A percentile compares a stretch with the other conserved stretches of the same genome.
Conservation (phyloP, 2,329 filamentous ascomycete species). For the Aspergillus sp. region DNA sequence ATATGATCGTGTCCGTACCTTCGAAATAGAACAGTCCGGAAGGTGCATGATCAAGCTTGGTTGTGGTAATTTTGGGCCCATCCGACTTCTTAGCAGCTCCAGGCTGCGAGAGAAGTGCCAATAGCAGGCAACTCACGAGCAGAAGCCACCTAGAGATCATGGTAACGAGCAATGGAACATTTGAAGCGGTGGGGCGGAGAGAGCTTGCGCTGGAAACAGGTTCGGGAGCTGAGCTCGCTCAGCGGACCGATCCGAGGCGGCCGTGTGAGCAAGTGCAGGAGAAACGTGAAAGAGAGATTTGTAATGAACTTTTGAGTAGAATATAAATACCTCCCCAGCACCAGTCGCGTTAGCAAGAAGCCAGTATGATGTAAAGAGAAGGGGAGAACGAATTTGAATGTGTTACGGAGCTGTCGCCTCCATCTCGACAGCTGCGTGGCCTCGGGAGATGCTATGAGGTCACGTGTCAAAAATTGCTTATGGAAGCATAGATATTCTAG, state of each 20-base stretch:
- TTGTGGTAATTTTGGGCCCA: conserved; percentile 61
- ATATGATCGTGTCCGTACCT: conserved; percentile 75
- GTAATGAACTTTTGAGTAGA: neutral
- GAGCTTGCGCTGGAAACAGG: neutral
- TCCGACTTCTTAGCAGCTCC: conserved; percentile 50
- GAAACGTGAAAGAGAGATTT: neutral
- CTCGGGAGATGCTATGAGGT: conserved; percentile 21
- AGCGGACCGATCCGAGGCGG: neutral
- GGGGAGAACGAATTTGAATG: too few relatives aligned
- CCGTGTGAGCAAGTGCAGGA: neutral
- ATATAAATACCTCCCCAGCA: neutral
- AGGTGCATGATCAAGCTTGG: conserved; percentile 62
- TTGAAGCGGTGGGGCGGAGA: conserved; percentile 13
- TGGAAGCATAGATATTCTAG: conserved; percentile 6
- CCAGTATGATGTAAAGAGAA: too few relatives aligned
- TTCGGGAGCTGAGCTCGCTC: neutral
- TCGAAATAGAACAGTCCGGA: conserved; percentile 81
- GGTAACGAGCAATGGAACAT: conserved; percentile 24
- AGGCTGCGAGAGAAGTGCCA: conserved; percentile 42
- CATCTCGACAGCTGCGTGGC: conserved; percentile 19
- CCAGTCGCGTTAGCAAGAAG: conserved; percentile 1
- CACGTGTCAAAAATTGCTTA: conserved; percentile 23
- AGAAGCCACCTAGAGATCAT: conserved; percentile 43
- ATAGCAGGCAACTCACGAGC: conserved; percentile 47
- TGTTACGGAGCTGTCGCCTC: too few relatives aligned